Percentiles rank a stretch among this genome's conserved stretches.
Conservation (phyloP, 2,329 filamentous ascomycete species). For the Aciculosporium take region DNA sequence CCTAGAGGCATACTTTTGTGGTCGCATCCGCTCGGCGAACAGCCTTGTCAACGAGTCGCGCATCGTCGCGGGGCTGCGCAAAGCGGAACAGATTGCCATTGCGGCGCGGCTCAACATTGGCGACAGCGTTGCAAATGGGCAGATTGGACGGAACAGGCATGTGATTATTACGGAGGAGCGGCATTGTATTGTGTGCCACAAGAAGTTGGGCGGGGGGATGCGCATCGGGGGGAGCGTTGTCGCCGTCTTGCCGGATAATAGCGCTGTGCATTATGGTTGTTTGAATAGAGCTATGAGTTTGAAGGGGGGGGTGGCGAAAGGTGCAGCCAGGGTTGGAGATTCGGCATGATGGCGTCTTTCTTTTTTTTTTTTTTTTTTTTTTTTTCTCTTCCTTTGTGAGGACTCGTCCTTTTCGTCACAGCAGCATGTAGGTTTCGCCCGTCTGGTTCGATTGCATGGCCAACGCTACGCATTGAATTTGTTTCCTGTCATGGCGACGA, state of each 20-base stretch:
- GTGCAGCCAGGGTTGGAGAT: slow-evolving; percentile 23
- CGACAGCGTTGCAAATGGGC: slow-evolving; percentile 39
- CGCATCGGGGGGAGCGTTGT: slow-evolving; percentile 82
- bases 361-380: slow-evolving; percentile 6
- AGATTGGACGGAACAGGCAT: slow-evolving; percentile 42
- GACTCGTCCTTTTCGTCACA: neutral
- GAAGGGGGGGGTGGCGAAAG: slow-evolving; percentile 19
- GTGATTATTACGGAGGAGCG: slow-evolving; percentile 79
- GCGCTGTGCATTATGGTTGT: slow-evolving; percentile 72
- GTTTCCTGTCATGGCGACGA: slow-evolving; percentile 16
- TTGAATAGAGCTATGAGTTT: slow-evolving; percentile 35
- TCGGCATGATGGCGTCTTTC: slow-evolving; percentile 13
- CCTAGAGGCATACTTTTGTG: slow-evolving; percentile 81
- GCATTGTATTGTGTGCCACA: slow-evolving; percentile 85
- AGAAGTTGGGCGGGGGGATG: slow-evolving; percentile 73
- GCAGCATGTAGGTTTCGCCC: neutral
- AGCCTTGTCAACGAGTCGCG: slow-evolving; percentile 67
- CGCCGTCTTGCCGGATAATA: slow-evolving; percentile 72
- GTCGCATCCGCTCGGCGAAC: slow-evolving; percentile 76
- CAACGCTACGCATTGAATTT: slow-evolving; percentile 1
- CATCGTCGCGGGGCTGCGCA: slow-evolving; percentile 62
- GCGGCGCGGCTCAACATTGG: slow-evolving; percentile 64
- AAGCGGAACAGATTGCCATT: slow-evolving; percentile 63
- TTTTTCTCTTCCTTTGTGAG: neutral
- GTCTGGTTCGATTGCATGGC: neutral